phyloP scores from a whole-genome alignment of 148 eudicot species.

The Rhododendron ovatum region DNA sequence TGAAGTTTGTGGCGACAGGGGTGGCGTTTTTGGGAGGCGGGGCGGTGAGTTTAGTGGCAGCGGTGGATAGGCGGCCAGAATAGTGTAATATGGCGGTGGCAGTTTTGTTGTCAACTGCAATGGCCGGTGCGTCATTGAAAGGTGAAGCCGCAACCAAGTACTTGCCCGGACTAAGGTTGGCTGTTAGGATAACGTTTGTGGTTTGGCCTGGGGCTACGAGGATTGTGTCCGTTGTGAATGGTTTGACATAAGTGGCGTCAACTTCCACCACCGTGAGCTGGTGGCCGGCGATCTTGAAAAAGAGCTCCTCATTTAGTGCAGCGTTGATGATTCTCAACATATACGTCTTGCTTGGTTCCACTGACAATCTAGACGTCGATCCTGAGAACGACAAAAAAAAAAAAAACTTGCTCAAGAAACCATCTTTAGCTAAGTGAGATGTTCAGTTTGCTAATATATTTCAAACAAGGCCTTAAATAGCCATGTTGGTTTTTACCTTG shows the following conservation, averaged over 20 bases:
- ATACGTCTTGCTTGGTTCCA: constrained; percentile 56
- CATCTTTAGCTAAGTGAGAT: neutral
- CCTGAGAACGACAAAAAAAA: neutral
- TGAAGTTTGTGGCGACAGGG: constrained; percentile 25
- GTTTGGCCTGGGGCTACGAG: constrained; percentile 82
- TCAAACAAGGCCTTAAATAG: neutral
- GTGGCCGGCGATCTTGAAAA: constrained; percentile 69
- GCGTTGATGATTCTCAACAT: constrained; percentile 66
- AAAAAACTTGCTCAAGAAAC: neutral
- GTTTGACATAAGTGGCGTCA: constrained; percentile 65
- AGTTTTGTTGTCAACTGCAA: constrained; percentile 49
- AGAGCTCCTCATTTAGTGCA: constrained; percentile 73
- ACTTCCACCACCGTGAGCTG: constrained; percentile 66
- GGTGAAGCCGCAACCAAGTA: constrained; percentile 61
- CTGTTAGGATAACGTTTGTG: constrained; percentile 52
- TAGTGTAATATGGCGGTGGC: constrained; percentile 41
- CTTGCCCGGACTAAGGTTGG: constrained; percentile 39
- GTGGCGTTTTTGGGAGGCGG: constrained; percentile 57
- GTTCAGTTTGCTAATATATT: neutral
- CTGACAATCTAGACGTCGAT: constrained; percentile 46
- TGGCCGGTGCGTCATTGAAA: constrained; percentile 61
- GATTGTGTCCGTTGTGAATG: constrained; percentile 54
- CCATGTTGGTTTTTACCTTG: constrained; percentile 7
- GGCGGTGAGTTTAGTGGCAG: constrained; percentile 23
- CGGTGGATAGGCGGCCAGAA: constrained; percentile 22